Base-by-base conservation (phyloP, 2,329 filamentous ascomycete species). In the Amylocarpus encephaloides region DNA sequence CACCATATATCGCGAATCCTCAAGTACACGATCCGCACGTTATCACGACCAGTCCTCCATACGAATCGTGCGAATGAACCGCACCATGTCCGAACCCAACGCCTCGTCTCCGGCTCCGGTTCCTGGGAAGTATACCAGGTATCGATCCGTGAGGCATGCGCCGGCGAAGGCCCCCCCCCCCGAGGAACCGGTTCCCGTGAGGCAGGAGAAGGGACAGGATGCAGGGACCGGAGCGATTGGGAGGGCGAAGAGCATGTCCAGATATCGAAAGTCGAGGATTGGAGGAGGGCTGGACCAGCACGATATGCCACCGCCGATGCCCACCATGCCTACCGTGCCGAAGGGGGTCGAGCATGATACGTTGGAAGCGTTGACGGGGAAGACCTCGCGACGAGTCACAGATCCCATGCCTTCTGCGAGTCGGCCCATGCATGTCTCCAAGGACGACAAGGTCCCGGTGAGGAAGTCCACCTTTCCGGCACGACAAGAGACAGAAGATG, bases 111-210 rank as follows among this genome's bases (percentile, higher is more conserved):
- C 44, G 9, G 30, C 49, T 22, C 26, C 46, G 10, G 32, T 26
- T 38, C 16, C 9, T 32, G 7, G 11, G 41, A 48, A 43, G 34
- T 39, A 41, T 46, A 50, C 33, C 47, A 43, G 41, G 40, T 49
- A 29, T 34, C 50, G 43, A 56, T 79, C 77, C 29, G 76, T 81
- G 49, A 69, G 79, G 51, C 71, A 71, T 54, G 68, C 68, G 10
- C 63, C 51, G 15, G 30, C 51, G 19, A 54, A 65, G 22, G 22
- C 51, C 36, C 34, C 40, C 13, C 29, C 43, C 6, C 26, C 46
- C 18, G 59, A 64, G n/a, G 33, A 22, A 26, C 18, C 34, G 15
- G 59, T 68, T 18, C 63, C 61, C 43, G 52, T 69, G 18, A 55
- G 58, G 18, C 52, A 62, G 39, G 62, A 62, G 22, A 26, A 26